Evolutionary conservation across 805 yeast species (phyloP), one percentile per base, ranked within the genome.

Genomic region (Suhomyces kilbournensis): DNA sequence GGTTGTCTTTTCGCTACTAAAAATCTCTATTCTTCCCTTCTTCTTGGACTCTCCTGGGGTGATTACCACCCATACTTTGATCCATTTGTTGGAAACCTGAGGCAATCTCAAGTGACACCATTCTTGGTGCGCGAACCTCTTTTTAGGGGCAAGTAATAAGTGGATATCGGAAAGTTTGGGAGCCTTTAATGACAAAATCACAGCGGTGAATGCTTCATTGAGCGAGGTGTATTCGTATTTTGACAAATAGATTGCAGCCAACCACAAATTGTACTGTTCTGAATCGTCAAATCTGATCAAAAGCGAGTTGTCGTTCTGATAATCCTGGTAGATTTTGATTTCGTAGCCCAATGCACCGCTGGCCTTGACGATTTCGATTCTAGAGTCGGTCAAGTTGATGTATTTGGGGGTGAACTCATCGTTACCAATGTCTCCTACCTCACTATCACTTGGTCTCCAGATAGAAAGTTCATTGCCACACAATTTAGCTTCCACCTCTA

Each of bases 161-260:
- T 83, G 82, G 42, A 84, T 74, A 62, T 85, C 90, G 2, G 80
- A 73, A 51, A 85, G 72, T 49, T 71, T 64, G 3, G 82, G 72
- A 1, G 86, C 90, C 57, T 81, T 83, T 7, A 81, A 67, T 7
- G 86, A 80, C 32, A 85, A 65, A 32, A 84, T 67, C 2, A 84
- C 86, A 6, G 88, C 90, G 0, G 89, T 84, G 61, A 79, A 85
- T 19, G 84, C 77, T 65, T 84, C 86, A 60, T 80, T 83, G 49
- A 85, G 69, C 46, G 80, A 77, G 17, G 75, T 73, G 58, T 71
- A 78, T 65, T 85, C 90, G 60, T 71, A 85, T 56, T 77, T 80
- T n/a, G 85, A 68, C 46, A 85, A 64, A 47, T 77, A 68, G 34
- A 84, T 63, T 3, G 84, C 79, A 1, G 83, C 68, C 17, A 80